Base-by-base conservation (phyloP, 805 yeast species). In the Kodamaea kakaduensis region DNA sequence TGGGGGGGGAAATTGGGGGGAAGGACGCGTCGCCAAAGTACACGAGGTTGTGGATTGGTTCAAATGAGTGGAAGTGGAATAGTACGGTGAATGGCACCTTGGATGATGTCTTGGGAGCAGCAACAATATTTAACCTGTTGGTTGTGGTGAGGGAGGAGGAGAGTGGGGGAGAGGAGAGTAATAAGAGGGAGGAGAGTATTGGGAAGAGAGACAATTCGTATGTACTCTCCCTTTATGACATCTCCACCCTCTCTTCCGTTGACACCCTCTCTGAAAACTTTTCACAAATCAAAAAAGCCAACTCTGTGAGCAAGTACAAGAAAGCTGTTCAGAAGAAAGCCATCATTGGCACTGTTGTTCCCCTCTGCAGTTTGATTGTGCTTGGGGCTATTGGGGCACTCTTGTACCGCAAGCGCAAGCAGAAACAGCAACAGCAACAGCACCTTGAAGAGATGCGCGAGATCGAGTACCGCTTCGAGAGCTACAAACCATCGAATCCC, bases 1-100 rank as follows among this genome's bases (percentile, higher is more conserved):
- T 82, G 9, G 93, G 93, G 4, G 94, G 95, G 2, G 61, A 61
- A 5, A 58, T 69, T 15, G 47, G 54, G 3, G 54, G 61, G 16
- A 51, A 60, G 9, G 45, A 46, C 2, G 63, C 78, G 1, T 39
- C 54, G 3, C 82, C 84, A 0, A 42, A 50, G 8, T 57, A 69
- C 46, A 68, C 74, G 3, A 45, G 46, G 17, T 57, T 80, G 16
- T 42, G 58, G 21, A 51, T 67, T 19, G 44, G 50, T 10, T 44
- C 56, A 9, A 56, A 59, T 26, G 42, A 44, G 23, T 64, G 64
- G 57, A 52, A 50, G 15, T 73, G 78, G 82, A 44, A 57, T 48
- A 18, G 42, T 2, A 23, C 43, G 8, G 18, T 49, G 7, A 39
- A 45, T 18, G 22, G 40, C 5, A 22, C 32, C 9, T 47, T 54